Conservation (phyloP, 306 rosid species). For the Heteromeles arbutifolia region DNA sequence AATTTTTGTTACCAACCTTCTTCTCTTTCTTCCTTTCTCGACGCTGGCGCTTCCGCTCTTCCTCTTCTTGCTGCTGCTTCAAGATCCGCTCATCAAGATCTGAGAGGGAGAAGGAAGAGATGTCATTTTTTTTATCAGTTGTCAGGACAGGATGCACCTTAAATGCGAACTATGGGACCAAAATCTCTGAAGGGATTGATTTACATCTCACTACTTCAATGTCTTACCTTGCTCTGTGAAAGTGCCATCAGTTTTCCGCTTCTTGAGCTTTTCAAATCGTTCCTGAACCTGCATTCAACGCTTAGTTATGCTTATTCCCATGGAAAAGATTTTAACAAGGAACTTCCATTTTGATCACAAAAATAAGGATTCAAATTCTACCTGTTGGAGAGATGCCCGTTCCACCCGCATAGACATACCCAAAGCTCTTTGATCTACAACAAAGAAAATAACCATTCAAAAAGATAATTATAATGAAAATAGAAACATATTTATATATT, state of each 20-base stretch:
- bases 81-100: constrained; percentile 91
- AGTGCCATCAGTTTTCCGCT: constrained; percentile 68
- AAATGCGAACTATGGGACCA: neutral
- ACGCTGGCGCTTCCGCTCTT: constrained; percentile 80
- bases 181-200: neutral
- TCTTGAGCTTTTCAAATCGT: constrained; percentile 79
- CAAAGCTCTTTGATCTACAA: constrained; percentile 89
- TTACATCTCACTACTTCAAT: neutral
- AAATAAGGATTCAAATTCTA: constrained; percentile 8
- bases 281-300: constrained; percentile 67
- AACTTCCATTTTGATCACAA: neutral
- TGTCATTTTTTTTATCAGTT: neutral
- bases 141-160: neutral
- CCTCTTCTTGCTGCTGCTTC: constrained; percentile 97
- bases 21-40: constrained; percentile 91
- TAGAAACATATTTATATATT: neutral
- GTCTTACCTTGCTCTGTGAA: constrained; percentile 89
- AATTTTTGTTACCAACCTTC: constrained; percentile 45
- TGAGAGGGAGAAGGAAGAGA: constrained; percentile 10
- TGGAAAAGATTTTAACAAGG: neutral
- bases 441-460: constrained; percentile 7
- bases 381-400: constrained; percentile 93
- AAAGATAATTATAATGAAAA: constrained; percentile 3
- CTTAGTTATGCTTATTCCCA: neutral
- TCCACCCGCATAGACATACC: constrained; percentile 99